phyloP scores from a whole-genome alignment of 2,329 filamentous ascomycete species.

The Fusarium robinianum region DNA sequence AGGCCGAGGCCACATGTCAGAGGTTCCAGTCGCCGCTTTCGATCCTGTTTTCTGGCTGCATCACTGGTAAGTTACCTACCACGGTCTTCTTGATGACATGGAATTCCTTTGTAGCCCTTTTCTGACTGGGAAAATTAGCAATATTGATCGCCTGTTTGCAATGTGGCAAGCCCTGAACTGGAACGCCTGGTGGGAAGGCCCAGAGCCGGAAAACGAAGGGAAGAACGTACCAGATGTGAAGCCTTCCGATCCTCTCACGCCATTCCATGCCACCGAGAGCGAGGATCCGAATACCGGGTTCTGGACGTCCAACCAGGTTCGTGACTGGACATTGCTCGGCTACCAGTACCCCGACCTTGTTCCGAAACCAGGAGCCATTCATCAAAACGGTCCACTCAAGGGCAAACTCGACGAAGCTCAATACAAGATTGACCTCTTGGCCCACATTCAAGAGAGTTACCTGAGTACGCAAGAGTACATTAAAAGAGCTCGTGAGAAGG shows the following conservation, averaged over 20 bases:
- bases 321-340: neutral
- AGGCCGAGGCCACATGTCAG: constrained; percentile 11
- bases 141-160: constrained; percentile 11
- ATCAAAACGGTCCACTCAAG: too few relatives aligned
- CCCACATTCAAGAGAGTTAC: too few relatives aligned
- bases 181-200: neutral
- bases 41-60: constrained; percentile 27
- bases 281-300: neutral
- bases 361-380: neutral
- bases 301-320: neutral
- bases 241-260: neutral
- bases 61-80: constrained; percentile 7
- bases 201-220: neutral
- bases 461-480: too few relatives aligned
- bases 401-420: neutral
- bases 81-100: too few relatives aligned
- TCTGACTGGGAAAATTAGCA: neutral
- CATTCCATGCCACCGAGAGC: constrained; percentile 4
- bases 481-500: too few relatives aligned
- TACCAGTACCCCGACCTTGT: constrained; percentile 2
- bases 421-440: neutral
- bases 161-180: constrained; percentile 4
- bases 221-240: neutral
- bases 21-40: constrained; percentile 14
- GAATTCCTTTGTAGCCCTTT: neutral